These are phyloP conservation scores for Nakaseomyces kungkrabaensis DNA, from an alignment of 1,139 yeast species.

Conservation along the genomic window DNA sequence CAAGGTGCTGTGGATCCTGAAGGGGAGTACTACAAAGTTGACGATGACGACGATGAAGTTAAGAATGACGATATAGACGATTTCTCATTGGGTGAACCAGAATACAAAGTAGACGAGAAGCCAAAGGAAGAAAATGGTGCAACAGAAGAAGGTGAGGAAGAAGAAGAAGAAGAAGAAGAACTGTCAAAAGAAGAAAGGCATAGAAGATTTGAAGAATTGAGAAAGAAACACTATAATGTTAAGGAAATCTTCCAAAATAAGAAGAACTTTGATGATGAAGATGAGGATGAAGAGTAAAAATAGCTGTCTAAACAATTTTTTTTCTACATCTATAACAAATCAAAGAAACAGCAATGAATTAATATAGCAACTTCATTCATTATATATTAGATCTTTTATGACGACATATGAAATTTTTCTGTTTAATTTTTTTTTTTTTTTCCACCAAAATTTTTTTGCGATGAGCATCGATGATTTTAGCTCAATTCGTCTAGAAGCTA, in stretches of 20 bases:
- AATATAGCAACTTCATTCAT: too few species aligned
- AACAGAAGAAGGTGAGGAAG: constrained; percentile 5
- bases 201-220: constrained; percentile 57
- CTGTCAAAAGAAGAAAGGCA: constrained; percentile 52
- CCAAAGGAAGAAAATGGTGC: constrained; percentile 14
- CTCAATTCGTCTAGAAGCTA: too few species aligned
- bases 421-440: too few species aligned
- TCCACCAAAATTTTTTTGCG: neutral
- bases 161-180: constrained; percentile 19
- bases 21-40: constrained; percentile 72
- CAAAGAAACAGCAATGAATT: too few species aligned
- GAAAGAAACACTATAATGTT: constrained; percentile 69
- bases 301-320: too few species aligned
- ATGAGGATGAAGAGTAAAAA: constrained; percentile 7
- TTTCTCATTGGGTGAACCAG: constrained; percentile 49
- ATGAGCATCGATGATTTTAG: neutral
- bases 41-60: constrained; percentile 61
- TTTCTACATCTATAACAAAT: too few species aligned
- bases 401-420: too few species aligned
- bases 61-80: constrained; percentile 46
- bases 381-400: too few species aligned
- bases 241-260: constrained; percentile 44
- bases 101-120: constrained; percentile 22
- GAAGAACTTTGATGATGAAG: constrained; percentile 18
- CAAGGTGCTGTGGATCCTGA: constrained; percentile 86